A percentile compares a stretch with the other conserved stretches of the same genome.
Conservation (phyloP, 2,329 filamentous ascomycete species). For the Trichoderma oligosporum region DNA sequence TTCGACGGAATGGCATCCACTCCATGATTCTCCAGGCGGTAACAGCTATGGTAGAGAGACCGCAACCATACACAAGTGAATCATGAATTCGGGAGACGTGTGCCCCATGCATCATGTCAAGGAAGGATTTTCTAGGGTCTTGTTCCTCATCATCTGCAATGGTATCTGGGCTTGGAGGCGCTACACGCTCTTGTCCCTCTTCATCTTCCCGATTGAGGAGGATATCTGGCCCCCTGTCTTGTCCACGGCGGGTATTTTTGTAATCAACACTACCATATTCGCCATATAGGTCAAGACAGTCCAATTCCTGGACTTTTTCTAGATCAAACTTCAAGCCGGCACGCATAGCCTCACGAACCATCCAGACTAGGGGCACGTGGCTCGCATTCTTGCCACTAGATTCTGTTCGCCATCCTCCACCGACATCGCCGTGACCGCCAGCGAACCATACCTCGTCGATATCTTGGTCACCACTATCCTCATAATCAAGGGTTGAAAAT, state of each 20-base stretch:
- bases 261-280: neutral
- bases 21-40: slow-evolving; percentile 75
- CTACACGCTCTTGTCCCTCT: slow-evolving; percentile 20
- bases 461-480: slow-evolving; percentile 55
- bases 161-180: slow-evolving; percentile 23
- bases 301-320: slow-evolving; percentile 62
- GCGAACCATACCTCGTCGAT: slow-evolving; percentile 80
- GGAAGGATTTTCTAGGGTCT: slow-evolving; percentile 42
- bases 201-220: slow-evolving; percentile 17
- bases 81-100: slow-evolving; percentile 62
- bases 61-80: slow-evolving; percentile 62
- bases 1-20: slow-evolving; percentile 73
- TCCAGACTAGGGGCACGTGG: slow-evolving; percentile 67
- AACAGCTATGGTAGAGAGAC: slow-evolving; percentile 53
- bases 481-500: neutral
- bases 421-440: slow-evolving; percentile 74
- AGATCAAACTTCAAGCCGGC: slow-evolving; percentile 69
- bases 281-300: slow-evolving; percentile 42
- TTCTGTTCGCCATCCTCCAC: slow-evolving; percentile 67
- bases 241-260: neutral
- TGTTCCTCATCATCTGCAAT: slow-evolving; percentile 25
- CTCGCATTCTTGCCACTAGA: slow-evolving; percentile 58
- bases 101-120: slow-evolving; percentile 55
- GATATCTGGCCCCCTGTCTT: slow-evolving; percentile 25
- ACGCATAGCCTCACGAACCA: slow-evolving; percentile 56